These are phyloP conservation scores for Fusarium chuoi DNA, from an alignment of 2,329 filamentous ascomycete species.

Conservation along the genomic window DNA sequence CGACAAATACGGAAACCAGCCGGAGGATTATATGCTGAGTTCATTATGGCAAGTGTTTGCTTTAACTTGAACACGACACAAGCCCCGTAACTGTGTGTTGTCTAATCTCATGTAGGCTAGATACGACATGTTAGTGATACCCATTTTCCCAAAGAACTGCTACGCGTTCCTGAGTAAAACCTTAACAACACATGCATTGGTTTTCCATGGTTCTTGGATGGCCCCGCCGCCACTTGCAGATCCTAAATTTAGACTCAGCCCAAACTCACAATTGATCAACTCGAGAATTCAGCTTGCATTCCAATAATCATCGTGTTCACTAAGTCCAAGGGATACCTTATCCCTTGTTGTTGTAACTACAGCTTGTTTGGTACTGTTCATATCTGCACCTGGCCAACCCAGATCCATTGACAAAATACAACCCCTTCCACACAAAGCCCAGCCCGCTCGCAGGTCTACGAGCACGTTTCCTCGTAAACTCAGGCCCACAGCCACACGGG, in stretches of 20 bases:
- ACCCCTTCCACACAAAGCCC: conserved; percentile 13
- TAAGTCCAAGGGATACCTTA: conserved; percentile 27
- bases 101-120: conserved; percentile 17
- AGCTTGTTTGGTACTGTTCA: conserved; percentile 28
- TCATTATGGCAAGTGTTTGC: neutral
- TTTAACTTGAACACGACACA: neutral
- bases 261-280: neutral
- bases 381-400: conserved; percentile 30
- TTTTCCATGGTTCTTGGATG: neutral
- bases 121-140: conserved; percentile 26
- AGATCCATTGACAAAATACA: conserved; percentile 21
- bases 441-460: conserved; percentile 11
- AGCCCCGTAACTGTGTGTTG: neutral
- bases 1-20: neutral
- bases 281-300: conserved; percentile 28
- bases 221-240: neutral
- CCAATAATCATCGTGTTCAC: conserved; percentile 44
- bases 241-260: conserved; percentile 9
- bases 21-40: neutral
- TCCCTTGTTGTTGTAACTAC: conserved; percentile 33
- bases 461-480: conserved; percentile 19
- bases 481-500: conserved; percentile 11
- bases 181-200: neutral
- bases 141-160: conserved; percentile 19
- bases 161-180: conserved; percentile 28